Percentiles rank a stretch among this genome's conserved stretches.
Conservation (phyloP, 495 filamentous ascomycete genomes). For the Trichodelitschia bisporula region DNA sequence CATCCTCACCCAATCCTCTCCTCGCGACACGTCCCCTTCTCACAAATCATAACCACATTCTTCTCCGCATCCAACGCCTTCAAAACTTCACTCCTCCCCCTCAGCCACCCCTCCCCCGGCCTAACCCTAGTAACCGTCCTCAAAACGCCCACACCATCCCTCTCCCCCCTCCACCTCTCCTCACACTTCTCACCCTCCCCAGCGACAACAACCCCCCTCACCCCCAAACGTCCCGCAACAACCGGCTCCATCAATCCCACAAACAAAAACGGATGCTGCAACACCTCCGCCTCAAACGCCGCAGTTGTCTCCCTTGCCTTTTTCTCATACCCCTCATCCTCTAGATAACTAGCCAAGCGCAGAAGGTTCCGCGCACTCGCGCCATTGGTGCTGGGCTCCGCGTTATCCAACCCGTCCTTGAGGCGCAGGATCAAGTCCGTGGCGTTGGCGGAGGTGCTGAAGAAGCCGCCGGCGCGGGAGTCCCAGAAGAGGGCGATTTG, state of each 20-base stretch:
- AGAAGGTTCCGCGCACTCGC: constrained; percentile 63
- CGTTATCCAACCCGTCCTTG: constrained; percentile 83
- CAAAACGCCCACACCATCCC: background rate
- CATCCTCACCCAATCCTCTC: too few species aligned
- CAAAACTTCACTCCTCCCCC: background rate
- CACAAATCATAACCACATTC: background rate
- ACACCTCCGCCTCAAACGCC: constrained; percentile 71
- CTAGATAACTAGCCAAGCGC: constrained; percentile 46
- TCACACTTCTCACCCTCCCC: constrained; percentile 11
- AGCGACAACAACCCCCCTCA: constrained; percentile 18
- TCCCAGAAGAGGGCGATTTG: constrained; percentile 21
- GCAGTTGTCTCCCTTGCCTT: constrained; percentile 49
- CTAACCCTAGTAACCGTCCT: background rate
- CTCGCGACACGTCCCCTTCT: too few species aligned
- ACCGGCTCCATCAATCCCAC: constrained; percentile 52
- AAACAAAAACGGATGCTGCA: constrained; percentile 82
- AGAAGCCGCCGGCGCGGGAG: constrained; percentile 43
- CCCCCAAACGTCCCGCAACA: constrained; percentile 38
- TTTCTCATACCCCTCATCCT: constrained; percentile 33
- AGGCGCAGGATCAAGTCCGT: constrained; percentile 62
- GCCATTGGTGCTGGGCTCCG: constrained; percentile 73
- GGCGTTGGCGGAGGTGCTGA: constrained; percentile 44
- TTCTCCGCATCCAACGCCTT: background rate
- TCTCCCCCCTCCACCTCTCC: background rate
- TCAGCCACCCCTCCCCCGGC: background rate